Percentiles rank a stretch among this genome's conserved stretches.
These are phyloP conservation scores for Boletus smithii DNA, from an alignment of 1,284 basidiomycete genomes.

Conservation along the genomic window DNA sequence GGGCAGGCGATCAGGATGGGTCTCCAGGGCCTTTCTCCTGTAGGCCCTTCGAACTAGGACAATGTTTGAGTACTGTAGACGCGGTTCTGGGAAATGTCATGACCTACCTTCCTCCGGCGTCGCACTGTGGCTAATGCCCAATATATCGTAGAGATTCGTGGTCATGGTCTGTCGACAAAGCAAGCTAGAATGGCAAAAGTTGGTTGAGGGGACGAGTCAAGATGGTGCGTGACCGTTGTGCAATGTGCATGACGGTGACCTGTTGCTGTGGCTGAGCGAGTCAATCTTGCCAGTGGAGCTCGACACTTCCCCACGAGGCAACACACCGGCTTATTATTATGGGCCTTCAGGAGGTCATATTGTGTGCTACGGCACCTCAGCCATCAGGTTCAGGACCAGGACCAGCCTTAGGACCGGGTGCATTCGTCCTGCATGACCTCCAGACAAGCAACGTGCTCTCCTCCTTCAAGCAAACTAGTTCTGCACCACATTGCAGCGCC, in stretches of 20 bases:
- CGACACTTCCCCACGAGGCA: constrained; percentile 5
- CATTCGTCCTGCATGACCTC: constrained; percentile 68
- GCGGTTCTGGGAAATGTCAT: background rate
- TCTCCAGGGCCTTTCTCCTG: constrained; percentile 43
- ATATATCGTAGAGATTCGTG: constrained; percentile 53
- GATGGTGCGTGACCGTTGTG: background rate
- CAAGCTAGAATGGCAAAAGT: background rate
- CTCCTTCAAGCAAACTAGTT: constrained; percentile 73
- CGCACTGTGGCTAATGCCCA: constrained; percentile 40
- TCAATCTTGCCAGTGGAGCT: too few relatives aligned
- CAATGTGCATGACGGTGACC: background rate
- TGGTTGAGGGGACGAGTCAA: background rate
- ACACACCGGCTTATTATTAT: constrained; percentile 33
- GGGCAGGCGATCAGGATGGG: constrained; percentile 49
- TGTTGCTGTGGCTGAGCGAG: constrained; percentile 23
- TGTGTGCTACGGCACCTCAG: constrained; percentile 59
- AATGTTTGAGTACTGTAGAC: constrained; percentile 1
- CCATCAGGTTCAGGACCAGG: constrained; percentile 31
- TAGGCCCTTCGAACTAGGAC: constrained; percentile 48
- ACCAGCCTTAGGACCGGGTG: constrained; percentile 46
- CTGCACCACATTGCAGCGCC: constrained; percentile 55
- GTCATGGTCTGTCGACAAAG: constrained; percentile 50
- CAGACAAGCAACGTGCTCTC: constrained; percentile 64
- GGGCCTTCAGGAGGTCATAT: constrained; percentile 64
- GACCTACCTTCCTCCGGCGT: constrained; percentile 44